A percentile compares a stretch with the other conserved stretches of the same genome.
Conservation (phyloP, 495 filamentous ascomycete genomes). For the Aspergillus bertholletiae region DNA sequence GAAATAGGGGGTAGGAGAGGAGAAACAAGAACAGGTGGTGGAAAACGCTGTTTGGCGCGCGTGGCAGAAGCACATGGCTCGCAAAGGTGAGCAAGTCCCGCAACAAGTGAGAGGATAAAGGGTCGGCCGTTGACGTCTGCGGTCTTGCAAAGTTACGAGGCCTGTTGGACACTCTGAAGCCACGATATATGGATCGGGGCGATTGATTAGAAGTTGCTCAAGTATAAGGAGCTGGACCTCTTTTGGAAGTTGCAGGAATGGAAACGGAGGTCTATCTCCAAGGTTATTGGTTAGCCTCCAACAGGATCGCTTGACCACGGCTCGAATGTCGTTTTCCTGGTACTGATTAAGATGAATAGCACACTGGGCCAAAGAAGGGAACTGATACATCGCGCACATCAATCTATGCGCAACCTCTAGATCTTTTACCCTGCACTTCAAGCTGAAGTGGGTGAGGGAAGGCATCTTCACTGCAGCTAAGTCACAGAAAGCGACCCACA, state of each 20-base stretch:
- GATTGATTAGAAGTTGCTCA: constrained; percentile 15
- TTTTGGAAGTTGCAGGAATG: constrained; percentile 22
- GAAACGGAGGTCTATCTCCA: constrained; percentile 10
- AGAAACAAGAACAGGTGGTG: constrained; percentile 22
- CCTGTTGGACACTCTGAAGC: background rate
- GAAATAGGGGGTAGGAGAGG: constrained; percentile 26
- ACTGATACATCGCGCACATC: constrained; percentile 13
- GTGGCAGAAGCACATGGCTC: constrained; percentile 22
- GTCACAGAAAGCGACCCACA: constrained; percentile 22
- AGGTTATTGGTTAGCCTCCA: constrained; percentile 16
- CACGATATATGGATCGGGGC: constrained; percentile 13
- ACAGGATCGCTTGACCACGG: constrained; percentile 13
- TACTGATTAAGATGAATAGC: constrained; percentile 16
- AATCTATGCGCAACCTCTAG: constrained; percentile 14
- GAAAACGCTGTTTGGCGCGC: constrained; percentile 19
- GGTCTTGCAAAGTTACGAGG: constrained; percentile 14
- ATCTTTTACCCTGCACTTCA: constrained; percentile 22
- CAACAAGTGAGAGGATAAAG: constrained; percentile 15
- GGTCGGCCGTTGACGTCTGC: constrained; percentile 4
- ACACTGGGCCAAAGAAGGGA: constrained; percentile 17
- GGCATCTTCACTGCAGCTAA: constrained; percentile 10
- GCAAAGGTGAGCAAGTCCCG: constrained; percentile 19
- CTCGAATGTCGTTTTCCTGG: constrained; percentile 13
- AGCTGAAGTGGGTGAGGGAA: constrained; percentile 15
- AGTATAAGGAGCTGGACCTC: constrained; percentile 27